Evolutionary conservation across 441 rosid species (phyloP), one percentile per base, ranked within the genome.

Genomic region (Euphorbia neoarborescens): DNA sequence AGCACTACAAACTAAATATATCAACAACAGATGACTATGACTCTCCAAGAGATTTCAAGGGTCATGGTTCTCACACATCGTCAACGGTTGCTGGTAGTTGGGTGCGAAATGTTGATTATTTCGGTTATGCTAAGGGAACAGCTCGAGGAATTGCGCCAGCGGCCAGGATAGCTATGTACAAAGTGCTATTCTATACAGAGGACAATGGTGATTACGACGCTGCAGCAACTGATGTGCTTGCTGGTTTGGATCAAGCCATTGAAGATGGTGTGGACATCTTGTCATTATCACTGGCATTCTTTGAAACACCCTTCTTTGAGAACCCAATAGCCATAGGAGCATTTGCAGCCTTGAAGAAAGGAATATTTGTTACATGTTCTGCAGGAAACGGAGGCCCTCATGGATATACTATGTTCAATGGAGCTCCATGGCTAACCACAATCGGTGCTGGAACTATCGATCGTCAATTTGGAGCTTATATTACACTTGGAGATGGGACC

Each of bases 1-100:
- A 86, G 22, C 75, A 83, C 0, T 76, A 69, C 0, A 70, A 69
- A 4, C 77, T 81, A 4, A 85, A 75, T 27, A 86, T 82, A 24
- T 78, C 85, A 5, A 83, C 84, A 1, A 89, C 88, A 12, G 71
- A 85, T 20, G 90, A 92, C 82, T 92, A 85, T 73, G 71, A 84
- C 50, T 92, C 96, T 1, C 88, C 98, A 0, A 85, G 90, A 66
- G 96, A 92, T 60, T 94, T 85, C 5, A 85, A 83, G 56, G 95
- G 94, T n/a, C 98, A 92, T 40, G 96, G 96, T 4, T 89, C 92
- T 5, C 92, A 90, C 78, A 90, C 92, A 0, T 88, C 96, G 8
- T 90, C 96, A 10, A 92, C 90, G 14, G 90, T 90, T 7, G 90
- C 91, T 0, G 94, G 96, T 0, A 82, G 91, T 69, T 51, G 80